Evolutionary conservation across 140 eudicot genomes (phyloP).

Genomic region (Stevia rebaudiana): DNA sequence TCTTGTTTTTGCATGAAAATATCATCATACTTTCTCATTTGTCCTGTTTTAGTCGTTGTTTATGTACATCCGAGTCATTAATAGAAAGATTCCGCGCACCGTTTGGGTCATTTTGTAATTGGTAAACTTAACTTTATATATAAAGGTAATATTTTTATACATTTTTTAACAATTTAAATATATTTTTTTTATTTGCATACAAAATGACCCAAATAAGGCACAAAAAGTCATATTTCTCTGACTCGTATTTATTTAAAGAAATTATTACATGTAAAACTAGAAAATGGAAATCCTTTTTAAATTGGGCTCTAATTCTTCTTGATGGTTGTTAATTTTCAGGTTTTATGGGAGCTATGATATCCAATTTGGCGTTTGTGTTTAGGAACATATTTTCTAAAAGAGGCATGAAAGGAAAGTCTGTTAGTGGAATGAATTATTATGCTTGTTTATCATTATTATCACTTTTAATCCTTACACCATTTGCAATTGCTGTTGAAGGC

Average conservation of each 20-base stretch:
- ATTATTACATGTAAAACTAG: neutral
- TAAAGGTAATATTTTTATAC: neutral
- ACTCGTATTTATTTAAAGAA: neutral
- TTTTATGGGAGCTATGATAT: constrained; percentile 97
- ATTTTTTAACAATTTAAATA: neutral
- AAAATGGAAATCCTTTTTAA: neutral
- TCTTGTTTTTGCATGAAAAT: neutral
- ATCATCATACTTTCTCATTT: neutral
- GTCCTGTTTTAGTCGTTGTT: neutral
- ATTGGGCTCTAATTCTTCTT: constrained; percentile 12
- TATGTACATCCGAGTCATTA: neutral
- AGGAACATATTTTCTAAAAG: constrained; percentile 91
- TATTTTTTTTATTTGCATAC: neutral
- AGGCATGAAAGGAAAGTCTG: constrained; percentile 99
- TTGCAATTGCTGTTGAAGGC: constrained; percentile 95
- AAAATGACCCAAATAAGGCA: neutral
- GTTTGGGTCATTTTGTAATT: neutral
- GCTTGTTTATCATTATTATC: constrained; percentile 91
- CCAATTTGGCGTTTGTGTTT: constrained; percentile 92
- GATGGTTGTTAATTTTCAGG: constrained; percentile 42
- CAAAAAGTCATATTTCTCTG: neutral
- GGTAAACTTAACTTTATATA: neutral
- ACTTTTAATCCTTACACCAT: constrained; percentile 75
- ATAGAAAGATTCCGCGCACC: neutral
- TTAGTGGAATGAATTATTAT: constrained; percentile 95